Evolutionary conservation across 805 yeast species (phyloP).

Genomic region (Zygosaccharomyces pseudorouxii): DNA sequence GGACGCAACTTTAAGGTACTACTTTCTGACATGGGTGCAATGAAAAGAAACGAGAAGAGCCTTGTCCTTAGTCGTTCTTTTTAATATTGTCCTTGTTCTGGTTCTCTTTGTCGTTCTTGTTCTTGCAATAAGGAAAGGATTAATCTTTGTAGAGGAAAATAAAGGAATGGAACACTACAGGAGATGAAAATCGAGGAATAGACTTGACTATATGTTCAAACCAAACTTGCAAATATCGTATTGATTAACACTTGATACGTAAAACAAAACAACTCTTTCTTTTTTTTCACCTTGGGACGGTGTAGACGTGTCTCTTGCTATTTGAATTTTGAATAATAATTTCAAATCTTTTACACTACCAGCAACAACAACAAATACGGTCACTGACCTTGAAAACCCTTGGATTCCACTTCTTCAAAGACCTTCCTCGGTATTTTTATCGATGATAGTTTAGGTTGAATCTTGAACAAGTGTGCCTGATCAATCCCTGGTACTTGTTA

Average conservation of each 20-base stretch:
- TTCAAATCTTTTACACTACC: background rate
- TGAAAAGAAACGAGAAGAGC: background rate
- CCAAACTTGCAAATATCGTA: too few relatives aligned
- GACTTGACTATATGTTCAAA: background rate
- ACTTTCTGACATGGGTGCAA: conserved; percentile 3
- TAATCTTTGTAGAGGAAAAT: conserved; percentile 4
- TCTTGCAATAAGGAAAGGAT: background rate
- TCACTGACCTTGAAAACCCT: background rate
- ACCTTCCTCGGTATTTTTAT: background rate
- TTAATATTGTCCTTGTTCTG: background rate
- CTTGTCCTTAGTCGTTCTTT: background rate
- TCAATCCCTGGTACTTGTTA: background rate
- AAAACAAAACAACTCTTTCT: background rate
- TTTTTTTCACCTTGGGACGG: background rate
- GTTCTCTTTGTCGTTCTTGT: background rate
- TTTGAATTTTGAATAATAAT: background rate
- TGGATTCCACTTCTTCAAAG: background rate
- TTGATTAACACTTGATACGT: background rate
- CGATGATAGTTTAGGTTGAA: background rate
- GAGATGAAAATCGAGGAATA: background rate
- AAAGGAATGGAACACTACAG: conserved; percentile 4
- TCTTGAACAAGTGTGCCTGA: background rate
- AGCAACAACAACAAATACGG: background rate
- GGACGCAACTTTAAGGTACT: conserved; percentile 9
- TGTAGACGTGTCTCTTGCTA: background rate